Evolutionary conservation across 345 rosid species (phyloP).

Genomic region (Pugionium cornutum): DNA sequence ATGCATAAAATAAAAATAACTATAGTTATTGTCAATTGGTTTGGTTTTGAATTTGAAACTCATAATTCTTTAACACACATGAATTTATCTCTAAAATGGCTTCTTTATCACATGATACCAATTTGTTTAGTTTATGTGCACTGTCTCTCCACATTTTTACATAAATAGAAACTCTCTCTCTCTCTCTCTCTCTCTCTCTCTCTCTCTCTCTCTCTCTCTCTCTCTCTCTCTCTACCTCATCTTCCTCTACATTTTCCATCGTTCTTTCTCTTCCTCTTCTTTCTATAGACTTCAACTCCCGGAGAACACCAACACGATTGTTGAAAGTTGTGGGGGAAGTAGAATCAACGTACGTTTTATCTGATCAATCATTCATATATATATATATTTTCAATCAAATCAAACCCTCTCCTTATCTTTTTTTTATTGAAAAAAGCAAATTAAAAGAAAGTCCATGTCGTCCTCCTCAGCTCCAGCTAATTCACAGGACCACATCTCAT

Average conservation of each 20-base stretch:
- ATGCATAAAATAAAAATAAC: too few species aligned
- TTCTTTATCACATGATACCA: too few species aligned
- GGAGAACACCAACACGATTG: slow-evolving; percentile 37
- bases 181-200: too few species aligned
- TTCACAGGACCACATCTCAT: slow-evolving; percentile 84
- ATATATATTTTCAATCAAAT: slow-evolving; percentile 34
- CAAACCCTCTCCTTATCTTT: slow-evolving; percentile 10
- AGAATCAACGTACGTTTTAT: slow-evolving; percentile 25
- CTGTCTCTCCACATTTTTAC: slow-evolving; percentile 31
- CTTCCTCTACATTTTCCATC: slow-evolving; percentile 32
- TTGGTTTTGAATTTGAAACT: too few species aligned
- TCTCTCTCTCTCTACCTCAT: slow-evolving; percentile 34
- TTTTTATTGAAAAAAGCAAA: neutral
- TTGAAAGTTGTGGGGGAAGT: slow-evolving; percentile 30
- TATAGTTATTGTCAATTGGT: too few species aligned
- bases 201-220: slow-evolving; percentile 28
- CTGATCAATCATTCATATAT: slow-evolving; percentile 28
- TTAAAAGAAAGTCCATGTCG: slow-evolving; percentile 41
- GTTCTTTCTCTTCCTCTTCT: slow-evolving; percentile 39
- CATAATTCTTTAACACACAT: too few species aligned
- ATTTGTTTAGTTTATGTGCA: too few species aligned
- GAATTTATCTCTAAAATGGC: too few species aligned
- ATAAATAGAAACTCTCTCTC: slow-evolving; percentile 26
- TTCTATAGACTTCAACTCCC: slow-evolving; percentile 40
- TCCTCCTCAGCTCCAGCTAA: slow-evolving; percentile 67